Evolutionary conservation across 352 stramenopile species (phyloP), one percentile per base, ranked within the genome.

Genomic region (Thraustochytrium sp.): DNA sequence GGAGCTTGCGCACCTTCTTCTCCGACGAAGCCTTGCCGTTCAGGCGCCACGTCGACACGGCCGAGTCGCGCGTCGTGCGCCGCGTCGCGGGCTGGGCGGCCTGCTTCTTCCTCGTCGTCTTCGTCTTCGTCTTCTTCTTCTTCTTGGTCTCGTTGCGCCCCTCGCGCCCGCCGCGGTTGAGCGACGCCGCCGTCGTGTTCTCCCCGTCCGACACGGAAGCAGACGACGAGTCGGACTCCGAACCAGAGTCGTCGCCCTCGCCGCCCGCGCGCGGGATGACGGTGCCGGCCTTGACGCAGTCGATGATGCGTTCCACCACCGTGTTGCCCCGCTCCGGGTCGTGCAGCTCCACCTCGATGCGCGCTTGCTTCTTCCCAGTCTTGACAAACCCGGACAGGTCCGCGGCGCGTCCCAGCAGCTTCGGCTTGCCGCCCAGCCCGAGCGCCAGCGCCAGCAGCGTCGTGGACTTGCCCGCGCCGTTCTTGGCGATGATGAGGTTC

Each of bases 401-500:
- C 64, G 98, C 94, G 1, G 96, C 95, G 53, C 97, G 91, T 11
- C 95, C 94, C 2, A 99, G 90, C 40, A 98, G 91, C 82, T 93
- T 94, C 3, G 95, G 95, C 82, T 94, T 94, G 40, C 96, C 96
- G 2, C 94, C 96, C 18, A 99, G 89, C 2, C 95, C 96, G 51
- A 99, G 91, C 76, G 93, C 98, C 65, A 99, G 95, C 37, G 96
- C 96, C 87, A 95, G 98, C 37, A 99, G 92, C 3, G 56, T 36
- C n/a, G 90, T 94, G 76, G 89, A 93, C 84, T 96, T 96, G 85
- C 92, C 93, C 0, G 94, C 98, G 48, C 97, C 97, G 80, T 99
- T 99, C 2, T 96, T 94, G 0, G 96, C 97, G 46, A 99, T 88
- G 61, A 99, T 96, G 59, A 99, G 90, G 86, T 99, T 99, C 21